These are phyloP conservation scores for Pythium biforme DNA, from an alignment of 352 stramenopile species.

Conservation along the genomic window DNA sequence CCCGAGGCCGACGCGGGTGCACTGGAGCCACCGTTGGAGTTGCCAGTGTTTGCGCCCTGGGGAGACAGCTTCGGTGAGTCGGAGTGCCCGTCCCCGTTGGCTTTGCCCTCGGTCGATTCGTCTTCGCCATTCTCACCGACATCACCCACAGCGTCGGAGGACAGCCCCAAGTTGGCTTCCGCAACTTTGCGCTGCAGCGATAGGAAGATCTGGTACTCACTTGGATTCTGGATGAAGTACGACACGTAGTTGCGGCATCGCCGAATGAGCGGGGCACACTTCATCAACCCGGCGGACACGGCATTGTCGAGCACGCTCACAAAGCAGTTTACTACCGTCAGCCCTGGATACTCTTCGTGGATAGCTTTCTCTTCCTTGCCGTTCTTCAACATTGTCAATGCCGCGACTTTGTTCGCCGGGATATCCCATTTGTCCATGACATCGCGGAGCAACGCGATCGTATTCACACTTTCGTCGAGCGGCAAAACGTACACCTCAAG, in stretches of 20 bases:
- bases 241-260: constrained; percentile 77
- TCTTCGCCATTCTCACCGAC: constrained; percentile 28
- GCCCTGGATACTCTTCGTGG: constrained; percentile 62
- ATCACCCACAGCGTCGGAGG: constrained; percentile 20
- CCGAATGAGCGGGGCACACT: constrained; percentile 60
- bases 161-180: constrained; percentile 35
- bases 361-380: constrained; percentile 46
- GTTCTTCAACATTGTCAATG: constrained; percentile 64
- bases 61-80: constrained; percentile 23
- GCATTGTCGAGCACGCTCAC: constrained; percentile 59
- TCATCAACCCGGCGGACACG: constrained; percentile 49
- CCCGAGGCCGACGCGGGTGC: background rate
- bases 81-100: background rate
- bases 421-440: constrained; percentile 88
- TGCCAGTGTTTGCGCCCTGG: constrained; percentile 3
- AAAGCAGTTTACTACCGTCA: constrained; percentile 71
- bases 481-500: constrained; percentile 77
- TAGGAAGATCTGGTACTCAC: constrained; percentile 81
- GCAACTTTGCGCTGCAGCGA: constrained; percentile 63
- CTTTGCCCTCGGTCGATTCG: constrained; percentile 30
- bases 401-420: constrained; percentile 59
- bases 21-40: background rate
- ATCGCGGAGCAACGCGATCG: constrained; percentile 69
- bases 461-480: constrained; percentile 75
- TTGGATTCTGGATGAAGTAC: constrained; percentile 84